These are phyloP conservation scores for Globisporangium heterothallicum DNA, from an alignment of 352 stramenopile genomes.

Conservation along the genomic window DNA sequence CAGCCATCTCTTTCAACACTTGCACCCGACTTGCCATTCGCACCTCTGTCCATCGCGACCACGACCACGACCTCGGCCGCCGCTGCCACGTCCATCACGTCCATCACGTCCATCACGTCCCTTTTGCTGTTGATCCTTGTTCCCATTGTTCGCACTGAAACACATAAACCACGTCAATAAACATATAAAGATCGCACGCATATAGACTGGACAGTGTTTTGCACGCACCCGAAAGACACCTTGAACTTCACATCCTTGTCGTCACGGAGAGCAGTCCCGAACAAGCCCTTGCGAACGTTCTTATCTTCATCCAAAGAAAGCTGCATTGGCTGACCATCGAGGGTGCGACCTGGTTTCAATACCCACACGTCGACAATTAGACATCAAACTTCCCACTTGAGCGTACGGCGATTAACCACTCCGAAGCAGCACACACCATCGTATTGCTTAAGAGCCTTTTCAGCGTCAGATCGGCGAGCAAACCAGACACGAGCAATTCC, in stretches of 20 bases:
- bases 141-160: constrained; percentile 9
- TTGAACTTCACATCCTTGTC: constrained; percentile 76
- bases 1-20: neutral
- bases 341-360: constrained; percentile 41
- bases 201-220: neutral
- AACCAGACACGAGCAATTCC: constrained; percentile 79
- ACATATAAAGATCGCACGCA: neutral
- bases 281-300: constrained; percentile 74
- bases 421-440: constrained; percentile 37
- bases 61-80: constrained; percentile 38
- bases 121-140: constrained; percentile 30
- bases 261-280: constrained; percentile 66
- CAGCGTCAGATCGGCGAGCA: constrained; percentile 48
- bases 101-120: constrained; percentile 30
- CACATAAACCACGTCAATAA: neutral
- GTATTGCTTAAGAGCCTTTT: constrained; percentile 83
- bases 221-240: constrained; percentile 63
- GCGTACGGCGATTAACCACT: neutral
- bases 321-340: constrained; percentile 72
- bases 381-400: neutral
- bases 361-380: neutral
- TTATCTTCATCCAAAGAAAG: constrained; percentile 63
- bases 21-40: neutral
- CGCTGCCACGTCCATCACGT: constrained; percentile 21
- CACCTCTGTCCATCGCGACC: constrained; percentile 14